Percentiles rank a stretch among this genome's conserved stretches.
phyloP scores from a whole-genome alignment of 345 rosid genomes.

The Litchi chinensis region DNA sequence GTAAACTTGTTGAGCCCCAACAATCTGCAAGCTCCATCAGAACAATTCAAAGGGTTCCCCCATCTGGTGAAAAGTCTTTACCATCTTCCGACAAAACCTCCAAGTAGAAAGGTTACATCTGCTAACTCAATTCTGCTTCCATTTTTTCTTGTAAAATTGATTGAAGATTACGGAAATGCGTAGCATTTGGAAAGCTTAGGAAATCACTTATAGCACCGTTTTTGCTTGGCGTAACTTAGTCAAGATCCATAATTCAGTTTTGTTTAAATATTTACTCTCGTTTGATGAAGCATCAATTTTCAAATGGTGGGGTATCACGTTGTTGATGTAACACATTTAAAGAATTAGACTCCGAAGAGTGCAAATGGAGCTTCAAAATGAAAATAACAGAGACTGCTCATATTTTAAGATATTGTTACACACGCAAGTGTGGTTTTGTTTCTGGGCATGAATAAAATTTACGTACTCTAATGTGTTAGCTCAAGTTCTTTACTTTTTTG shows the following conservation, averaged over 20 bases:
- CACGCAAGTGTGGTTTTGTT: too few relatives aligned
- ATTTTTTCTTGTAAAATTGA: background rate
- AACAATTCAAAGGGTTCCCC: slow-evolving; percentile 36
- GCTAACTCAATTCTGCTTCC: background rate
- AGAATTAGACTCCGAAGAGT: background rate
- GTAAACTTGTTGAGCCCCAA: slow-evolving; percentile 57
- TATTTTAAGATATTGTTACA: too few relatives aligned
- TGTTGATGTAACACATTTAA: background rate
- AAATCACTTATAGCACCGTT: background rate
- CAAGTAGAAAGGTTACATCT: slow-evolving; percentile 9
- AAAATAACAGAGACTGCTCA: too few relatives aligned
- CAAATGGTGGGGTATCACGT: background rate
- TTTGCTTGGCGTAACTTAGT: background rate
- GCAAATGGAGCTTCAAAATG: slow-evolving; percentile 4
- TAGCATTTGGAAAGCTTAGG: background rate
- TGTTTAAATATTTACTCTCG: background rate
- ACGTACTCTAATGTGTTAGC: too few relatives aligned
- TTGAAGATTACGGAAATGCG: background rate
- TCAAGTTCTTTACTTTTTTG: too few relatives aligned
- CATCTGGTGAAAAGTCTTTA: slow-evolving; percentile 22
- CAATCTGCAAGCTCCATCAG: slow-evolving; percentile 44
- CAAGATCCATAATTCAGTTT: background rate
- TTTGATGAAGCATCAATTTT: background rate
- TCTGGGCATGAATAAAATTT: too few relatives aligned
- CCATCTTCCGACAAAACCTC: slow-evolving; percentile 14